Evolutionary conservation across 78 protist species (phyloP).

Genomic region (Dictyostelium brefeldianum): DNA sequence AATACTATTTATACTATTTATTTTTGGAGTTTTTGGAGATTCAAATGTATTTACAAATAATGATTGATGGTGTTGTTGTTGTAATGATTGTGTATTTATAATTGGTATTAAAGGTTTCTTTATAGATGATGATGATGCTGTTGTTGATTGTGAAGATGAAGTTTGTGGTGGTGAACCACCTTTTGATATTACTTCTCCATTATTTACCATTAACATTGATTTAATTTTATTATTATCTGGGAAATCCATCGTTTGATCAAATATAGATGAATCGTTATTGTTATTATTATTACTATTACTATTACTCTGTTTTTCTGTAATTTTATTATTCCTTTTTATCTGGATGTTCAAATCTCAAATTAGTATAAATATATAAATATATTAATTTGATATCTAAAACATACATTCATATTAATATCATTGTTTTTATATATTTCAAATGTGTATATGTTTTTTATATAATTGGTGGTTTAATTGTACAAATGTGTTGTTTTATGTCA

Average conservation of each 20-base stretch:
- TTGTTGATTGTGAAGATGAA: neutral
- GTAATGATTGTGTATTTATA: neutral
- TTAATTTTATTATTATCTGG: neutral
- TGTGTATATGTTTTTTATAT: too few relatives aligned
- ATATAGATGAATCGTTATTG: neutral
- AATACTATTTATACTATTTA: neutral
- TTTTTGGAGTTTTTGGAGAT: slow-evolving; percentile 16
- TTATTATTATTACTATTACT: neutral
- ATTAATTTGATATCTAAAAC: too few relatives aligned
- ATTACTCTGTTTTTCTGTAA: neutral
- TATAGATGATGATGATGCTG: neutral
- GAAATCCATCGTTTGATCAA: neutral
- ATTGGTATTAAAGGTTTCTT: too few relatives aligned
- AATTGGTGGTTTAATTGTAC: too few relatives aligned
- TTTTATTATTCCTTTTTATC: too few relatives aligned
- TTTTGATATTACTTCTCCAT: neutral
- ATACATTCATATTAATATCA: too few relatives aligned
- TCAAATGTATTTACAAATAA: neutral
- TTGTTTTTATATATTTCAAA: too few relatives aligned
- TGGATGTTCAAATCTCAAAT: too few relatives aligned
- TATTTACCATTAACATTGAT: slow-evolving; percentile 1
- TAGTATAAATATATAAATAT: too few relatives aligned
- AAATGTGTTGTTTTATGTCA: too few relatives aligned
- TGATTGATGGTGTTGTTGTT: neutral
- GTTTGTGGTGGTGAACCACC: neutral